Percentiles rank a stretch among this genome's conserved stretches.
Conservation (phyloP, 805 yeast genomes). For the Teunomyces gatunensis region DNA sequence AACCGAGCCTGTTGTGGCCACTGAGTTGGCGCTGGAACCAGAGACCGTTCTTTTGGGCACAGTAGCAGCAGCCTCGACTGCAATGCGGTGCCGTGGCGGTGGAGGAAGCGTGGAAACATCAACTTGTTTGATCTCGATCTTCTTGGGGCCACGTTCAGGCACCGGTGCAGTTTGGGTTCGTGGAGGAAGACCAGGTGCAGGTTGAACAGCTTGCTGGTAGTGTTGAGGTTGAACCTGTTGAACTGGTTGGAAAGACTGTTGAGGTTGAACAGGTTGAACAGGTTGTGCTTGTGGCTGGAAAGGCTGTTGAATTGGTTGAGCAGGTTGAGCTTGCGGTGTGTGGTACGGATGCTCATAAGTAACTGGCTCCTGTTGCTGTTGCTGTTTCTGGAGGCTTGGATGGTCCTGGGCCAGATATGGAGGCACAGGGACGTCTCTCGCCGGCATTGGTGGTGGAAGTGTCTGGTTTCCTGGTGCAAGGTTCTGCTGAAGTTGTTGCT, state of each 20-base stretch:
- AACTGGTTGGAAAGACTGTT: neutral
- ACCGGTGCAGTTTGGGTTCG: neutral
- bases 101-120: constrained; percentile 5
- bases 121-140: constrained; percentile 1
- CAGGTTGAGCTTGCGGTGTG: neutral
- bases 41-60: neutral
- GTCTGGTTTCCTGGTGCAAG: neutral
- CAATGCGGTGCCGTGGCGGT: constrained; percentile 1
- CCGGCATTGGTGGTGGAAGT: constrained; percentile 4
- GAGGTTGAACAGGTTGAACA: neutral
- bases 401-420: neutral
- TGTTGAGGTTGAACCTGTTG: neutral
- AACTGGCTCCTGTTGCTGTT: neutral
- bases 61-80: neutral
- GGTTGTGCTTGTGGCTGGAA: neutral
- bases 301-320: neutral
- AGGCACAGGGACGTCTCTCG: neutral
- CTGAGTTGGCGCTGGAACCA: too few species aligned
- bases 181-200: neutral
- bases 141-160: neutral
- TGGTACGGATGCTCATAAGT: constrained; percentile 34
- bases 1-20: neutral
- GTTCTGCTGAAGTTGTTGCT: neutral
- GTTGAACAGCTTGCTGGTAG: neutral
- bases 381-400: neutral